Conservation (phyloP, 495 filamentous ascomycete species). For the Penicillium coprophilum region DNA sequence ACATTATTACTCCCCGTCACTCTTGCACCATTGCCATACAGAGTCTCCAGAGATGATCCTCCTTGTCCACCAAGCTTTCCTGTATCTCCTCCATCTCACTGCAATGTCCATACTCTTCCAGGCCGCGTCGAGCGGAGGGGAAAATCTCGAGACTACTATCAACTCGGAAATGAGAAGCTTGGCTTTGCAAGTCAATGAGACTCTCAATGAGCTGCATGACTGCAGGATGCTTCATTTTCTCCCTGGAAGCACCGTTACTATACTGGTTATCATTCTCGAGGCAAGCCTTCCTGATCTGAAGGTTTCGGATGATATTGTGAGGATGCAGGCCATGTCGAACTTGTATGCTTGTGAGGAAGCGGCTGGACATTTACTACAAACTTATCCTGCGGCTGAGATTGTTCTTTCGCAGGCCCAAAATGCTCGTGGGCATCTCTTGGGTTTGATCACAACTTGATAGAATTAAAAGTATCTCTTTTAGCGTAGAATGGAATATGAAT, state of each 20-base stretch:
- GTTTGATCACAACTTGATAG: not conserved
- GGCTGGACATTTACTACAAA: slow-evolving; percentile 7
- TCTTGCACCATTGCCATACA: not conserved
- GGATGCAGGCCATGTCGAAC: slow-evolving; percentile 11
- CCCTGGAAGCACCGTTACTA: slow-evolving; percentile 3
- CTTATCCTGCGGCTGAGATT: slow-evolving; percentile 14
- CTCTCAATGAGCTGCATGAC: slow-evolving; percentile 9
- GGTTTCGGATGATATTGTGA: slow-evolving; percentile 8
- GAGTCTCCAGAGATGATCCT: slow-evolving; percentile 6
- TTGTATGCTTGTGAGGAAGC: slow-evolving; percentile 11
- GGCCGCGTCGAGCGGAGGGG: slow-evolving; percentile 1
- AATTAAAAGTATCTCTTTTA: not conserved
- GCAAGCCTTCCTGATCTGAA: slow-evolving; percentile 7
- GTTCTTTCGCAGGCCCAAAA: slow-evolving; percentile 9
- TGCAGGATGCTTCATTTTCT: slow-evolving; percentile 12
- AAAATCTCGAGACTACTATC: not conserved
- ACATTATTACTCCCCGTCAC: slow-evolving; percentile 9
- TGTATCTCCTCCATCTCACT: slow-evolving; percentile 12
- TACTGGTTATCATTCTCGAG: slow-evolving; percentile 7
- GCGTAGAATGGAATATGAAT: slow-evolving; percentile 4
- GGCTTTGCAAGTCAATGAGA: slow-evolving; percentile 6
- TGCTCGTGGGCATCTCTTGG: slow-evolving; percentile 10
- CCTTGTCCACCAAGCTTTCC: slow-evolving; percentile 6
- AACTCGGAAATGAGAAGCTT: slow-evolving; percentile 2
- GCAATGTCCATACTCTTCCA: slow-evolving; percentile 7